phyloP scores from a whole-genome alignment of 1,139 yeast species.

The Cylindricascospora bacillispora region DNA sequence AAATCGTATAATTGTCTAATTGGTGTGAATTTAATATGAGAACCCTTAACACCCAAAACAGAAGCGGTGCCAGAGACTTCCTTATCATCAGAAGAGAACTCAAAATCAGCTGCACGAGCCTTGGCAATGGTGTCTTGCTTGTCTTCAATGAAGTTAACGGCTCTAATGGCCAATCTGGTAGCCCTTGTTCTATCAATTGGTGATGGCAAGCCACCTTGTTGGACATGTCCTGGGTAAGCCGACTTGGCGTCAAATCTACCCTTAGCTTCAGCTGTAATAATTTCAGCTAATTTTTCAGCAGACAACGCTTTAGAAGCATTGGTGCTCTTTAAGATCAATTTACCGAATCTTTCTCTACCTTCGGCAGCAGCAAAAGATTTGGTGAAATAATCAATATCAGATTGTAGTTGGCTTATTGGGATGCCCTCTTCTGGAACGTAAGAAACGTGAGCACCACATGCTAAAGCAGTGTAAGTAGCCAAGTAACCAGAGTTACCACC shows the following conservation, averaged over 20 bases:
- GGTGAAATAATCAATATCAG: conserved; percentile 60
- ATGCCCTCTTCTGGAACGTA: conserved; percentile 89
- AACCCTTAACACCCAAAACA: conserved; percentile 73
- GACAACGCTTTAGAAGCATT: conserved; percentile 59
- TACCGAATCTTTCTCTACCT: conserved; percentile 68
- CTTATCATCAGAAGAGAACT: conserved; percentile 24
- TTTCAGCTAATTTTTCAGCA: conserved; percentile 54
- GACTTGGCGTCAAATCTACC: conserved; percentile 65
- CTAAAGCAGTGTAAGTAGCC: conserved; percentile 79
- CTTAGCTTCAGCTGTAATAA: conserved; percentile 51
- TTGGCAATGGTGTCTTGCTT: conserved; percentile 20
- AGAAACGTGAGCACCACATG: conserved; percentile 86
- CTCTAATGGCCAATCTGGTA: conserved; percentile 54
- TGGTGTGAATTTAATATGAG: conserved; percentile 63
- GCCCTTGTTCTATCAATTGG: conserved; percentile 68
- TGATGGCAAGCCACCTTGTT: conserved; percentile 72
- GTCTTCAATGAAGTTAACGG: conserved; percentile 56
- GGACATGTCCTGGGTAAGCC: conserved; percentile 76
- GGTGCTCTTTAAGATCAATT: conserved; percentile 54
- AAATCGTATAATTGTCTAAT: conserved; percentile 67
- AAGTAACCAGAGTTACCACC: conserved; percentile 95
- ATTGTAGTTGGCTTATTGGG: conserved; percentile 54
- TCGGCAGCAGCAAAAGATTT: conserved; percentile 59
- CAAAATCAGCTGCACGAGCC: conserved; percentile 24
- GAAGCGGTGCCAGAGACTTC: conserved; percentile 51